Percentiles rank a stretch among this genome's conserved stretches.
These are phyloP conservation scores for Globomyces sp. DNA, from an alignment of 371 early-diverging fungal species.

Conservation along the genomic window DNA sequence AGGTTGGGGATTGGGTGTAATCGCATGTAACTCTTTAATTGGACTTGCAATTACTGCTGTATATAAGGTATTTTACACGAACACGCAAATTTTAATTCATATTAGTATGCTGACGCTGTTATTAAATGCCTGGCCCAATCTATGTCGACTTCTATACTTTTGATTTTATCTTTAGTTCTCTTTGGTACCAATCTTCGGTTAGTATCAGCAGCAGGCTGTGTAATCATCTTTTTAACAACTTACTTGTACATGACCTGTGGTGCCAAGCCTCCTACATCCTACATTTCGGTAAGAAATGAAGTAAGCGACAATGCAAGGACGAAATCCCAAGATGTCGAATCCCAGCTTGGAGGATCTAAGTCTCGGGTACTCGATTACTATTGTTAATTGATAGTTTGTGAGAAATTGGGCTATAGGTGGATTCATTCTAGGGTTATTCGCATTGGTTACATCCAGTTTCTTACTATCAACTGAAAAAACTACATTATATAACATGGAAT, in stretches of 20 bases:
- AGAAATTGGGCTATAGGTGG: no score
- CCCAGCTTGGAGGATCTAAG: no score
- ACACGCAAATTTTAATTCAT: no score
- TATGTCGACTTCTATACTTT: neutral
- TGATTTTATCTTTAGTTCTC: neutral
- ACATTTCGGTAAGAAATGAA: no score
- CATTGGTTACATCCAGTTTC: no score
- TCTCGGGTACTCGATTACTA: no score
- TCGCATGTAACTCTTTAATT: neutral
- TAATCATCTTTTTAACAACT: constrained; percentile 2
- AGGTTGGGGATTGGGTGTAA: neutral
- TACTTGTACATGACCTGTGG: constrained; percentile 1
- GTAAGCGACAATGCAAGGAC: no score
- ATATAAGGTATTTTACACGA: neutral
- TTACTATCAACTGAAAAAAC: no score
- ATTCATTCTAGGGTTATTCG: no score
- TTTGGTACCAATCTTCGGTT: neutral
- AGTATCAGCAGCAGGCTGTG: neutral
- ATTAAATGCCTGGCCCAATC: neutral
- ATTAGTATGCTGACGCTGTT: constrained; percentile 4
- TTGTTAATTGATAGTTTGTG: no score
- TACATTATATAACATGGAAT: no score
- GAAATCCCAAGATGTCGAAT: no score
- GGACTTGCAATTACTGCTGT: constrained; percentile 8
- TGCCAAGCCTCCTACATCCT: neutral